These are phyloP conservation scores for Erythrophleum ivorense DNA, from an alignment of 331 rosid species.

Conservation along the genomic window DNA sequence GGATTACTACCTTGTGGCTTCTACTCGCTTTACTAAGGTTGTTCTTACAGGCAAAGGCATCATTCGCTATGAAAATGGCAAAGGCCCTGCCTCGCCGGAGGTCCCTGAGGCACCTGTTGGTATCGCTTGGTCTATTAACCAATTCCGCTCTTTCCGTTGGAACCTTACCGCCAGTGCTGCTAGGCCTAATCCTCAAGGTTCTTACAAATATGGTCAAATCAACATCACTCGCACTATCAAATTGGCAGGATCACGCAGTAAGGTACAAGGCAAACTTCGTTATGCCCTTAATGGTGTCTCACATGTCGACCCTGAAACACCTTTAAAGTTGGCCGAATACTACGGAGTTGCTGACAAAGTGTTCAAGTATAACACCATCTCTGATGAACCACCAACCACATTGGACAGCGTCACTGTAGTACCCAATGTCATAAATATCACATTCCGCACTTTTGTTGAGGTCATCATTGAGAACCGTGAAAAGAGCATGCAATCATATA, in stretches of 20 bases:
- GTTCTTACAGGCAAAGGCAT: neutral
- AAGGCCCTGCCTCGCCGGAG: neutral
- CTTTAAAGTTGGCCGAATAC: neutral
- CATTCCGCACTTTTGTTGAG: neutral
- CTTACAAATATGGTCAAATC: neutral
- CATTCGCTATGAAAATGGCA: neutral
- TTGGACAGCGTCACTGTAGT: neutral
- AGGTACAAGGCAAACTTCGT: neutral
- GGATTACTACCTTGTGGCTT: slow-evolving; percentile 5
- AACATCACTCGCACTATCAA: neutral
- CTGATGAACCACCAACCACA: neutral
- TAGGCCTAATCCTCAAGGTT: slow-evolving; percentile 13
- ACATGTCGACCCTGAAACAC: neutral
- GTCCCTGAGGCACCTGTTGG: slow-evolving; percentile 1
- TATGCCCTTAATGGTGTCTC: neutral
- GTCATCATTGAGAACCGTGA: neutral
- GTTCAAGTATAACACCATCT: neutral
- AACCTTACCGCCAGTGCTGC: slow-evolving; percentile 17
- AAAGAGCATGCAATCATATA: slow-evolving; percentile 3
- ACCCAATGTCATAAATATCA: neutral
- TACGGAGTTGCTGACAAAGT: slow-evolving; percentile 1
- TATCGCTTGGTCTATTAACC: neutral
- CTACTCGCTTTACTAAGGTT: neutral
- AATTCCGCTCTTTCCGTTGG: neutral
- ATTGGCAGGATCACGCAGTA: neutral